phyloP scores from a whole-genome alignment of 1,284 basidiomycete genomes.

The Irpex sp. region DNA sequence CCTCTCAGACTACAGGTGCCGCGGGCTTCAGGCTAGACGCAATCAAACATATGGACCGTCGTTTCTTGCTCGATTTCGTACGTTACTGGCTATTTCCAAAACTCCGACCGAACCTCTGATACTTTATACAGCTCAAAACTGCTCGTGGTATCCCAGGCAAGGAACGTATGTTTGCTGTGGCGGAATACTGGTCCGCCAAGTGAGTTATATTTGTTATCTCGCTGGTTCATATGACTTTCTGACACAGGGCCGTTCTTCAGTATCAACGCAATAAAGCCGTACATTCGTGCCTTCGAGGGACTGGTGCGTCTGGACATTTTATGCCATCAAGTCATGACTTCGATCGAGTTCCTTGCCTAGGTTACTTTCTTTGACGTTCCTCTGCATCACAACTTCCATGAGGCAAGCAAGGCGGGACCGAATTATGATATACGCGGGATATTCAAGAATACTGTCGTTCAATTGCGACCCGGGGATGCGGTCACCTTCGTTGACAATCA shows the following conservation, averaged over 20 bases:
- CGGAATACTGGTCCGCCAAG: constrained; percentile 74
- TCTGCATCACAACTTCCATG: constrained; percentile 67
- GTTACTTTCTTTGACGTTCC: constrained; percentile 80
- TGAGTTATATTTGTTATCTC: constrained; percentile 30
- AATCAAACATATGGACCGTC: constrained; percentile 78
- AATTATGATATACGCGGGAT: constrained; percentile 66
- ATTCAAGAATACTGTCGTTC: constrained; percentile 54
- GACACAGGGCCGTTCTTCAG: constrained; percentile 30
- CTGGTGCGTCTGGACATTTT: constrained; percentile 38
- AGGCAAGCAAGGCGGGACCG: constrained; percentile 56
- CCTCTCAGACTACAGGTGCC: constrained; percentile 67
- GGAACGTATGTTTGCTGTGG: constrained; percentile 63
- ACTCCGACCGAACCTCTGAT: too few species aligned
- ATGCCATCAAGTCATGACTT: neutral
- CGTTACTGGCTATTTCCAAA: too few species aligned
- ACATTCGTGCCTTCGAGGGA: constrained; percentile 59
- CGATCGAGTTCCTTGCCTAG: constrained; percentile 30
- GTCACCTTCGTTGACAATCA: constrained; percentile 85
- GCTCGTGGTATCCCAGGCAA: constrained; percentile 41
- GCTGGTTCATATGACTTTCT: neutral
- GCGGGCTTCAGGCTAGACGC: constrained; percentile 86
- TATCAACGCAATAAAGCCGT: constrained; percentile 47
- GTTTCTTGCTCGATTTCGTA: constrained; percentile 66
- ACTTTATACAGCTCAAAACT: constrained; percentile 43
- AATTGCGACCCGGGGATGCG: constrained; percentile 60